phyloP scores from a whole-genome alignment of 768 basidiomycete genomes.

The Leccinum rimulosum region DNA sequence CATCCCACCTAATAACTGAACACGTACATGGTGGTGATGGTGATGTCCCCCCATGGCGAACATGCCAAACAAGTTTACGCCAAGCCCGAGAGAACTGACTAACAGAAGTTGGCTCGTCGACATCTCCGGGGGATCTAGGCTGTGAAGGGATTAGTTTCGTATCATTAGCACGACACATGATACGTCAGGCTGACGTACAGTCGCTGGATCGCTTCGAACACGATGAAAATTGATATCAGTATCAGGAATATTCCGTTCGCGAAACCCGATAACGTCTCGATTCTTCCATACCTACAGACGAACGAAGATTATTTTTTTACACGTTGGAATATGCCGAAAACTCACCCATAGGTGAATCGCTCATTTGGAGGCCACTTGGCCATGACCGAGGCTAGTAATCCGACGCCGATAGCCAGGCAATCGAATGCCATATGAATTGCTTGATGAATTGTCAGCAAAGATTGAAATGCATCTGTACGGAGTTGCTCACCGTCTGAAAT shows the following conservation, averaged over 20 bases:
- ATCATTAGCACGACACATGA: background rate
- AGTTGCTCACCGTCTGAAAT: conserved; percentile 87
- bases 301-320: background rate
- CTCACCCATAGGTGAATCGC: conserved; percentile 91
- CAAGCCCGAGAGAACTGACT: conserved; percentile 85
- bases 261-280: conserved; percentile 97
- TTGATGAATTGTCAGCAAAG: conserved; percentile 32
- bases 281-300: conserved; percentile 77
- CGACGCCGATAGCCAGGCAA: conserved; percentile 95
- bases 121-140: conserved; percentile 96
- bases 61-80: conserved; percentile 97
- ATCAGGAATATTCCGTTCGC: conserved; percentile 95
- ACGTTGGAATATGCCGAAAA: conserved; percentile 4
- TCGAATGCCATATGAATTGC: conserved; percentile 99
- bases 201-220: conserved; percentile 95
- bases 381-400: conserved; percentile 95
- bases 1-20: background rate
- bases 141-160: conserved; percentile 28
- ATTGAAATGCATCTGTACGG: background rate
- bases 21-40: conserved; percentile 62
- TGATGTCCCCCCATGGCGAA: conserved; percentile 98
- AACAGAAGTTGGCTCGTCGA: conserved; percentile 89
- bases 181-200: conserved; percentile 52
- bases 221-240: conserved; percentile 94
- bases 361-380: conserved; percentile 97